Conservation (phyloP, 2,329 filamentous ascomycete genomes). For the Colletotrichum sp. region DNA sequence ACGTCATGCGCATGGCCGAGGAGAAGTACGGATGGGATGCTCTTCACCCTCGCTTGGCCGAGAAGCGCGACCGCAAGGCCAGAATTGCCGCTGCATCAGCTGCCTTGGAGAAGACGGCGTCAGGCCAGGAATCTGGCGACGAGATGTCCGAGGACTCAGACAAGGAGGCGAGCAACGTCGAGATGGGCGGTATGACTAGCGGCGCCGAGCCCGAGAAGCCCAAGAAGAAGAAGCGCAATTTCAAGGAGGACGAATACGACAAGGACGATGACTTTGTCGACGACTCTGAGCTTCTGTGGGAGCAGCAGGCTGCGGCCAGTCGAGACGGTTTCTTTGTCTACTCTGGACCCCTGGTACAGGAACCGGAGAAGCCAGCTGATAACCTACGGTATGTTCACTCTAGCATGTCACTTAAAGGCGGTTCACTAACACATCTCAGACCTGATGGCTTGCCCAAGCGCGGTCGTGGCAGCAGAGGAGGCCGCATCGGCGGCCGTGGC, state of each 20-base stretch:
- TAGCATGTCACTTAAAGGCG: slow-evolving; percentile 11
- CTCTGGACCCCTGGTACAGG: slow-evolving; percentile 86
- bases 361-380: slow-evolving; percentile 74
- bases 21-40: slow-evolving; percentile 95
- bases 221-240: slow-evolving; percentile 78
- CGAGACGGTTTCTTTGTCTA: slow-evolving; percentile 99
- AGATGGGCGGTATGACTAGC: slow-evolving; percentile 73
- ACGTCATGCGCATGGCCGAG: slow-evolving; percentile 92
- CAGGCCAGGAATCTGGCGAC: slow-evolving; percentile 72
- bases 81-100: slow-evolving; percentile 90
- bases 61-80: slow-evolving; percentile 84
- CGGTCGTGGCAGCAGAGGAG: slow-evolving; percentile 50
- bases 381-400: slow-evolving; percentile 48
- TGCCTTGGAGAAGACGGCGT: slow-evolving; percentile 78
- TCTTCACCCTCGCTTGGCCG: slow-evolving; percentile 87
- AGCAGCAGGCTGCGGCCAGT: slow-evolving; percentile 91
- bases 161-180: slow-evolving; percentile 83
- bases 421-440: slow-evolving; percentile 45
- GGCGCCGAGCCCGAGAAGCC: slow-evolving; percentile 69
- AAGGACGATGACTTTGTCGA: slow-evolving; percentile 87
- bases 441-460: slow-evolving; percentile 77
- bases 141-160: slow-evolving; percentile 87
- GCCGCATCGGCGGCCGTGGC: slow-evolving; percentile 63
- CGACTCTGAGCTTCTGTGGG: slow-evolving; percentile 93
- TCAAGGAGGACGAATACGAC: slow-evolving; percentile 84